These are phyloP conservation scores for Starmerella sp. DNA, from an alignment of 805 yeast species.

Conservation along the genomic window DNA sequence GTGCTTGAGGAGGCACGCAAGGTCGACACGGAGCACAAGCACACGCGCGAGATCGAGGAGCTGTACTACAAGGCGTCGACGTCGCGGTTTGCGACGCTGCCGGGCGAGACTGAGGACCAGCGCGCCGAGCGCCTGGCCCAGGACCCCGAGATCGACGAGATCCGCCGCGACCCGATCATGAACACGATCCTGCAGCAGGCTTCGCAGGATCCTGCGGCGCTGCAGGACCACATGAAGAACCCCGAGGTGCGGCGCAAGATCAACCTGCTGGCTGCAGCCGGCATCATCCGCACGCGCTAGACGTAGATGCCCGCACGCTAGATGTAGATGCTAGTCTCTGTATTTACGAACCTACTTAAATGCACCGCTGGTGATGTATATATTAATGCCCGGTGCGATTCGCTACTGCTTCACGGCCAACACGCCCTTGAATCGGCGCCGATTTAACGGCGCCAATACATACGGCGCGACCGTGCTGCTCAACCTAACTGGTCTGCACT, in stretches of 20 bases:
- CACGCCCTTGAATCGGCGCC: too few relatives aligned
- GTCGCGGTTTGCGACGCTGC: slow-evolving; percentile 65
- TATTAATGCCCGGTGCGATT: too few relatives aligned
- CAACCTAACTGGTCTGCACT: too few relatives aligned
- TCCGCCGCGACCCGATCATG: slow-evolving; percentile 95
- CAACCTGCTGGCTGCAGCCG: slow-evolving; percentile 85
- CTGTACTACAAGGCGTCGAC: slow-evolving; percentile 64
- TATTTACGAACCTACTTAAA: too few relatives aligned
- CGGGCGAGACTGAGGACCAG: slow-evolving; percentile 88
- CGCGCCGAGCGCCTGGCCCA: slow-evolving; percentile 79
- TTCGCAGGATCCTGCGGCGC: slow-evolving; percentile 87
- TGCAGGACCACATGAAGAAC: slow-evolving; percentile 95
- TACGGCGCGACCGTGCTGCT: too few relatives aligned
- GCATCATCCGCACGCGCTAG: slow-evolving; percentile 82
- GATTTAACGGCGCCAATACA: too few relatives aligned
- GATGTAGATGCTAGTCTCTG: too few relatives aligned
- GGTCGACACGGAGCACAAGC: slow-evolving; percentile 53
- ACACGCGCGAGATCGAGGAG: slow-evolving; percentile 67
- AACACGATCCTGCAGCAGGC: slow-evolving; percentile 91
- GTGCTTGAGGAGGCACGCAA: slow-evolving; percentile 70
- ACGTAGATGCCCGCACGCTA: slow-evolving; percentile 37
- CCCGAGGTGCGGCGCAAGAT: slow-evolving; percentile 86
- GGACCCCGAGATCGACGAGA: slow-evolving; percentile 89
- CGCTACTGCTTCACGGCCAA: too few relatives aligned
- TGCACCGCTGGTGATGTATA: too few relatives aligned